A percentile compares a stretch with the other conserved stretches of the same genome.
phyloP scores from a whole-genome alignment of 1,284 basidiomycete genomes.

The Cerioporus squamosus region DNA sequence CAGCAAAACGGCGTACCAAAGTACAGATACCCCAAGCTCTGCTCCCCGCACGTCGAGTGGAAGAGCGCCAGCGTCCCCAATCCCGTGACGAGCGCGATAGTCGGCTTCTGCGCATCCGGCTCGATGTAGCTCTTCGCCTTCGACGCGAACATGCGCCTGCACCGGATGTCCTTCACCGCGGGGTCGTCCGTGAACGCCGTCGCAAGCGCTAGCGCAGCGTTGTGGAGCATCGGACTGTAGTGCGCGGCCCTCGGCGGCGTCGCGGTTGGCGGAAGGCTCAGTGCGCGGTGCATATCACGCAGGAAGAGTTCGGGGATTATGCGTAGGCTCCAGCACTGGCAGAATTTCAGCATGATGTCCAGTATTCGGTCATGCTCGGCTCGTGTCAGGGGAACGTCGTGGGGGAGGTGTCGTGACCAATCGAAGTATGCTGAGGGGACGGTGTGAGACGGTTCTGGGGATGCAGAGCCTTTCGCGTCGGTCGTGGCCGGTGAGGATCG shows the following conservation, averaged over 20 bases:
- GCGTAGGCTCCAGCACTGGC: slow-evolving; percentile 58
- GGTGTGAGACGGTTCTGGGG: slow-evolving; percentile 14
- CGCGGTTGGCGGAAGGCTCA: slow-evolving; percentile 50
- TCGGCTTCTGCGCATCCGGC: slow-evolving; percentile 59
- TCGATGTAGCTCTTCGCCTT: slow-evolving; percentile 61
- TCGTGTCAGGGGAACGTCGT: slow-evolving; percentile 47
- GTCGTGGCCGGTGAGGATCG: slow-evolving; percentile 20
- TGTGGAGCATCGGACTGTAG: slow-evolving; percentile 77
- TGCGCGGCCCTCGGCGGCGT: slow-evolving; percentile 53
- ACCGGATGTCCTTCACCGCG: slow-evolving; percentile 46
- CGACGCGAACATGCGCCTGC: slow-evolving; percentile 53
- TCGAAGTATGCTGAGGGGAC: slow-evolving; percentile 47
- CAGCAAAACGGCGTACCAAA: slow-evolving; percentile 45
- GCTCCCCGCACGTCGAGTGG: slow-evolving; percentile 59
- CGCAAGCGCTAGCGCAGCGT: slow-evolving; percentile 63
- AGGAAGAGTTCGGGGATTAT: slow-evolving; percentile 55
- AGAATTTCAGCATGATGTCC: slow-evolving; percentile 63
- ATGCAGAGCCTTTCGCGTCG: slow-evolving; percentile 20
- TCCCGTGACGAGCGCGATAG: slow-evolving; percentile 61
- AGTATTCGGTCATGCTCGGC: slow-evolving; percentile 60
- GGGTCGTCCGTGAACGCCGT: slow-evolving; percentile 63
- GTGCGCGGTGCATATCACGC: slow-evolving; percentile 58
- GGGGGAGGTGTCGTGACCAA: slow-evolving; percentile 60
- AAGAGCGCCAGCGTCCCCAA: slow-evolving; percentile 62
- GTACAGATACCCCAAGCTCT: slow-evolving; percentile 60